A percentile compares a stretch with the other conserved stretches of the same genome.
These are phyloP conservation scores for Cupressus sempervirens DNA, from an alignment of 75 land plant species.

Conservation along the genomic window DNA sequence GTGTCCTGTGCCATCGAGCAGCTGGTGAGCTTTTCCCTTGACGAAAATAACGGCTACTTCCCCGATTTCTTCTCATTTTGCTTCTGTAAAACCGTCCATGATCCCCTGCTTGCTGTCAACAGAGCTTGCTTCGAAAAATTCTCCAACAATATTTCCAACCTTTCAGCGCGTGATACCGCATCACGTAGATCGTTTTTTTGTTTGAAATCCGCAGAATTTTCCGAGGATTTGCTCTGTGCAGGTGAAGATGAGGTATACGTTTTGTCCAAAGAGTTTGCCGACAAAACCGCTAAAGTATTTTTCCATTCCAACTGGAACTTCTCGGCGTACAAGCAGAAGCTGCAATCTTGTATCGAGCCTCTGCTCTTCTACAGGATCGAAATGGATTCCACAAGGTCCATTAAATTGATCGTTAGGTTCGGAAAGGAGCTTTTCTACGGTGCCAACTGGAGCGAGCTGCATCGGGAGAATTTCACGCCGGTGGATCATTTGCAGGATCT, in stretches of 20 bases:
- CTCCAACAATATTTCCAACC: not conserved
- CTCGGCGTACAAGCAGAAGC: not conserved
- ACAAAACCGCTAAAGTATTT: not conserved
- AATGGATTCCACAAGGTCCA: not conserved
- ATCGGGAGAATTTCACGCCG: not conserved
- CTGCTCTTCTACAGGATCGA: not conserved
- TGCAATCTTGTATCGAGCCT: not conserved
- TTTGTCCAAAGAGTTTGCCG: not conserved
- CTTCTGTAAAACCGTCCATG: not conserved
- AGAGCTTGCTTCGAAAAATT: not conserved
- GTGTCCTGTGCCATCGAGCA: not conserved
- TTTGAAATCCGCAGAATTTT: not conserved
- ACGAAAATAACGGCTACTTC: not conserved
- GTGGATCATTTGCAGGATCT: conserved; percentile 4
- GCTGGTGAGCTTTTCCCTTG: not conserved
- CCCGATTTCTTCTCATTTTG: not conserved
- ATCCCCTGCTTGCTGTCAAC: not conserved
- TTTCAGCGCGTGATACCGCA: not conserved
- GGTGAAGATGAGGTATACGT: not conserved
- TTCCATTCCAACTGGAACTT: not conserved
- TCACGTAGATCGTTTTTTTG: not conserved
- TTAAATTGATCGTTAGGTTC: not conserved
- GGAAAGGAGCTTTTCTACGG: conserved; percentile 1
- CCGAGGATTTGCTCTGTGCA: not conserved
- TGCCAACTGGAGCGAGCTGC: not conserved